Base-by-base conservation (phyloP, 441 rosid genomes). In the Lepidium campestre region DNA sequence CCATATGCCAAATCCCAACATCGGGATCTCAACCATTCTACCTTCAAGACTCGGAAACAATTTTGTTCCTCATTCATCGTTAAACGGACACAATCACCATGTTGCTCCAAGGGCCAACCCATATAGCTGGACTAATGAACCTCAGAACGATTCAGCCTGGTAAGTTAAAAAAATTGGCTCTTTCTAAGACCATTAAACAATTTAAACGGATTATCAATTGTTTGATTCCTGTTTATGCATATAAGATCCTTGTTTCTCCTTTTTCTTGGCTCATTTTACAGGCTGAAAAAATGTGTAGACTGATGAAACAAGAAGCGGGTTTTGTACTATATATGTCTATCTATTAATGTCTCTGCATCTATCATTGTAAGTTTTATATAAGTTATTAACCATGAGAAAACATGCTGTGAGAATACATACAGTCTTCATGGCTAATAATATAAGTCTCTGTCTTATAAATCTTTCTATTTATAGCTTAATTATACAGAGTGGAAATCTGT, bases 1-100 rank as follows among this genome's bases (percentile, higher is more conserved):
- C 77, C 83, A 81, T 19, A 82, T 83, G 68, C 77, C 76, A 72
- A 86, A 81, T 71, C 83, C 86, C 44, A 76, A 57, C 65, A 60
- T 85, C 7, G 54, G 74, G 10, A 36, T 81, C 44, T 68, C 76
- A 46, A 57, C 73, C 47, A 61, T 77, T 31, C 82, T 75, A 60
- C 76, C 82, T 61, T 81, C 75, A 40, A 75, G 84, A 72, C 48
- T 78, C 47, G 87, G 59, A 37, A 69, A 68, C 70, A 50, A 55
- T 71, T 77, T 73, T 44, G 65, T 74, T 74, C 75, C 81, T 22
- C 66, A 76, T 49, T 70, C 18, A 52, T 76, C 62, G 7, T 25
- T 68, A 73, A 74, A 71, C 72, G 45, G 73, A 10, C 60, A 58
- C 60, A 75, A n/a, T 20, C 73, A 65, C 55, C 61, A 62, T 40